These are phyloP conservation scores for Passalora sequoiae DNA, from an alignment of 2,329 filamentous ascomycete species.

Conservation along the genomic window DNA sequence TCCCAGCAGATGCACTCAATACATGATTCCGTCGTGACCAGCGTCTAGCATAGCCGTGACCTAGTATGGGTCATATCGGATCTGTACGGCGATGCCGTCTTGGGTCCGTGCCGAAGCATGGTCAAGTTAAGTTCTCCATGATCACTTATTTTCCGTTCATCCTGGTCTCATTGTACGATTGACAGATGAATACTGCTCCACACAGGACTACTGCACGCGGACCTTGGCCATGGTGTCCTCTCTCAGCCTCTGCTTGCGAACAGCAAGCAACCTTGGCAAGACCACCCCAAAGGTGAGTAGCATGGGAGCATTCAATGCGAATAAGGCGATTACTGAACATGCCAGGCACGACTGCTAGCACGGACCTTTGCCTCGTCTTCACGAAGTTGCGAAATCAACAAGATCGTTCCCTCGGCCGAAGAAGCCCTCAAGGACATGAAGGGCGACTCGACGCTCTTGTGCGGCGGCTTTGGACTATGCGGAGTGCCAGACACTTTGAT, in stretches of 20 bases:
- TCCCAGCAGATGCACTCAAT: no score
- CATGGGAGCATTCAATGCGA: not conserved
- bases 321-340: not conserved
- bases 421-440: conserved; percentile 66
- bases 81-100: no score
- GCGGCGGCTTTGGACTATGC: conserved; percentile 79
- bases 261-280: conserved; percentile 19
- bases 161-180: not conserved
- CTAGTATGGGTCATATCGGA: no score
- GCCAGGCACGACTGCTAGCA: conserved; percentile 20
- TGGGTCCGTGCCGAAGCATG: no score
- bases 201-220: not conserved
- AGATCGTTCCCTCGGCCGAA: conserved; percentile 48
- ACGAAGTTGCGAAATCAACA: conserved; percentile 25
- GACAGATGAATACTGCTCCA: no score
- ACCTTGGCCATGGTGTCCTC: conserved; percentile 16
- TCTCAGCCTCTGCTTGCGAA: conserved; percentile 18
- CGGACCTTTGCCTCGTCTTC: conserved; percentile 24
- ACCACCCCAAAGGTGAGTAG: conserved; percentile 17
- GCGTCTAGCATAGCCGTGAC: no score
- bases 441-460: conserved; percentile 65
- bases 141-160: no score
- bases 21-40: no score
- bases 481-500: no score
- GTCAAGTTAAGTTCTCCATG: no score